Base-by-base conservation (phyloP, 1,284 basidiomycete species). In the Boletellus sp. region DNA sequence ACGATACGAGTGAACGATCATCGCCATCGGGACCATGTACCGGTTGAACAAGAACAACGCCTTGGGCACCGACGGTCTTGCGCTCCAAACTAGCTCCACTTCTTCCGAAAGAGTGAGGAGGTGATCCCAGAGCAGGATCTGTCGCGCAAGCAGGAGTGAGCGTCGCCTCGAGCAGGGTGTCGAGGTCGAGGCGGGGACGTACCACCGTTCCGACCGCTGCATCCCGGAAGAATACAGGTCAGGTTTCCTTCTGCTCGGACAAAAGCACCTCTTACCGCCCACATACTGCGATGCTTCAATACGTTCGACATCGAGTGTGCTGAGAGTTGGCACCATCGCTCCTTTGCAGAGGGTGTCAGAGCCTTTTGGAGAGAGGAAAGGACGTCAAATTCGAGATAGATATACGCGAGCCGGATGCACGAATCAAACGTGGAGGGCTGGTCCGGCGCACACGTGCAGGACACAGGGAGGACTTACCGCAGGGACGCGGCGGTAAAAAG, bases 121-220 rank as follows among this genome's bases (percentile, higher is more conserved):
- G 48, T 78, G 73, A 49, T 79, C 74, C 55, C 75, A 78, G 23
- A 78, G 51, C n/a, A 78, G 57, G 29, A 74, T 53, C 72, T 74
- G 30, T 36, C 25, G 13, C n/a, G 23, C 26, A 16, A 21, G 9
- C 4, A 17, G 10, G 17, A 16, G 29, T 16, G 21, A 19, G 16
- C 11, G 36, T 26, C 26, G 13, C 13, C 10, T 27, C 26, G 13
- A 27, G 16, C 14, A n/a, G 16, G 3, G 6, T 8, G 21, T 16
- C 25, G 33, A 8, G 13, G 29, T 23, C 6, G 29, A 38, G 8
- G 14, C 29, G 1, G 36, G 19, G 11, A 57, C 56, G 36, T 37
- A 62, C 60, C 50, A 57, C 52, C 19, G 66, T 41, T 9, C 64
- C 60, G 14, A 36, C 51, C 38, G 50, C 64, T 62, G 35, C n/a